Evolutionary conservation across 805 yeast species (phyloP), one percentile per base, ranked within the genome.

Genomic region (Metschnikowia matae): DNA sequence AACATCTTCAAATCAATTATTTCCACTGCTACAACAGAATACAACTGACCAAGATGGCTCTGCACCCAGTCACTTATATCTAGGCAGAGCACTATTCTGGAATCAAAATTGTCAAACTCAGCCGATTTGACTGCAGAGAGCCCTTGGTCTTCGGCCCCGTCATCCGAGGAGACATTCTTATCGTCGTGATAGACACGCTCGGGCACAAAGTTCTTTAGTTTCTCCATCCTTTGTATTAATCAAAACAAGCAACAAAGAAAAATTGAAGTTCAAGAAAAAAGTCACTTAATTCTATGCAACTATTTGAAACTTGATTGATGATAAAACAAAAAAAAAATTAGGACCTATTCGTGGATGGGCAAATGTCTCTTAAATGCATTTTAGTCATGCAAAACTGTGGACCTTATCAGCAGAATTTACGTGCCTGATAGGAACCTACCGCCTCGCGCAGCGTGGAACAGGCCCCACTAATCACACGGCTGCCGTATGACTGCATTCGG

Each of bases 91-190:
- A n/a, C n/a, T n/a, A n/a, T n/a, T n/a, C n/a, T n/a, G n/a, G n/a
- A n/a, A n/a, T n/a, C n/a, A n/a, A n/a, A n/a, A n/a, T n/a, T n/a
- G 49, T 58, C 62, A 35, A 49, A 58, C 44, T 55, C 62, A 3
- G 44, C 50, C 14, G 61, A 57, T 43, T 48, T 53, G 32, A 53
- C 52, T 8, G 50, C 59, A 2, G 51, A 10, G 32, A 57, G 59
- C 13, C 46, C 53, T 13, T 36, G 37, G 7, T 49, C 48, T 20
- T 40, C 42, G 29, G 32, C 42, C 26, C 17, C 48, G 14, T 36
- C 50, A 10, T 49, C 57, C 26, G 38, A 35, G 29, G 54, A 47
- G 46, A 48, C 37, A 26, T 48, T 46, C 37, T 57, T 51, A 44
- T 55, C 59, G 38, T 56, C 58, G 26, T 41, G 45, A 40, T 48